Evolutionary conservation across 2,329 filamentous ascomycete genomes (phyloP).

Genomic region (Colletotrichum sp.): DNA sequence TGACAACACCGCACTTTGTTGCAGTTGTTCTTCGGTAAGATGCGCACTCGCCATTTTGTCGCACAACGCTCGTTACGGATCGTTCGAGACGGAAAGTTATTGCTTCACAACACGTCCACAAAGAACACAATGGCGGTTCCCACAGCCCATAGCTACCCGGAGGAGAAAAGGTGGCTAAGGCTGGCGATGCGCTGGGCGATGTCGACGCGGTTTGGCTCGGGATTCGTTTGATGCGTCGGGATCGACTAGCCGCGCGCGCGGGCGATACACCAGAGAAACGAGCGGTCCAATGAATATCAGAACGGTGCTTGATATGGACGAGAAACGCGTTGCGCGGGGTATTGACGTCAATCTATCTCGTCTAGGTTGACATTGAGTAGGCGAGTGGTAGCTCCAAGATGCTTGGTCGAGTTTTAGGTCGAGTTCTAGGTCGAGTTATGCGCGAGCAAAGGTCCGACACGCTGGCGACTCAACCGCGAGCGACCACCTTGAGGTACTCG

Average conservation of each 20-base stretch:
- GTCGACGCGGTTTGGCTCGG: neutral
- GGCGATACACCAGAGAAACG: neutral
- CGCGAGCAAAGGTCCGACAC: neutral
- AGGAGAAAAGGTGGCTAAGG: neutral
- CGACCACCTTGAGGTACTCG: neutral
- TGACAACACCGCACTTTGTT: slow-evolving; percentile 58
- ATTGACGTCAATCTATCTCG: neutral
- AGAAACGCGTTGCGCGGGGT: neutral
- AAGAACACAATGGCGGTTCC: neutral
- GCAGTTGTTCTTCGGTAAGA: slow-evolving; percentile 62
- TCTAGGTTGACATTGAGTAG: neutral
- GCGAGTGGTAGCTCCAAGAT: neutral
- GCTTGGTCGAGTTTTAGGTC: neutral
- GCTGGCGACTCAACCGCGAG: neutral
- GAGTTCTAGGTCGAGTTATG: neutral
- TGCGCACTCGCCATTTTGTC: slow-evolving; percentile 53
- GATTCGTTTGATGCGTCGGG: neutral
- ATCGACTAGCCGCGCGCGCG: neutral
- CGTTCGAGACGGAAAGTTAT: neutral
- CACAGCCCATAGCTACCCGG: slow-evolving; percentile 9
- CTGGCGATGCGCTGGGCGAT: neutral
- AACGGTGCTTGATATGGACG: neutral
- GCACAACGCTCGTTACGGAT: neutral
- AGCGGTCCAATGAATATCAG: neutral
- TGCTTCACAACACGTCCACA: neutral